These are phyloP conservation scores for Corniculantispora saksenae DNA, from an alignment of 2,329 filamentous ascomycete species.

Conservation along the genomic window DNA sequence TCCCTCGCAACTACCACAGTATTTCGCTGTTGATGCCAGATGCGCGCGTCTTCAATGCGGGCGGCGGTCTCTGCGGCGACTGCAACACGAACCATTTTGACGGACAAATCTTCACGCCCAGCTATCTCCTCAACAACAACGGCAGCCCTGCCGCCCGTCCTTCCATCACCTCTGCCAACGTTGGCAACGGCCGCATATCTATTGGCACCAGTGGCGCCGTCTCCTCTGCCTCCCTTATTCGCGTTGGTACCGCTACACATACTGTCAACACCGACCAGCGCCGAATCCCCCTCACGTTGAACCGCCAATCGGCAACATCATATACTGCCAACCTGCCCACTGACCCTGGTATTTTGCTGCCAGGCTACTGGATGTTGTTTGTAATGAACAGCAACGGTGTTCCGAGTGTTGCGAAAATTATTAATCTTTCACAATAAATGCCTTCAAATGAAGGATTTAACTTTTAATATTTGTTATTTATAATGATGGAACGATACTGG, in stretches of 20 bases:
- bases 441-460: too few species aligned
- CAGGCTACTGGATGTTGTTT: slow-evolving; percentile 58
- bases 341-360: slow-evolving; percentile 51
- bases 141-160: slow-evolving; percentile 44
- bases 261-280: slow-evolving; percentile 60
- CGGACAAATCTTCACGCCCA: slow-evolving; percentile 56
- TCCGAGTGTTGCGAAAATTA: slow-evolving; percentile 38
- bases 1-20: slow-evolving; percentile 52
- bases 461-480: not conserved
- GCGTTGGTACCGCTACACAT: slow-evolving; percentile 53
- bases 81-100: slow-evolving; percentile 53
- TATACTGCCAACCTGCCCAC: slow-evolving; percentile 45
- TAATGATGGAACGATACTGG: not conserved
- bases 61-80: slow-evolving; percentile 54
- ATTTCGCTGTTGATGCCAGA: slow-evolving; percentile 51
- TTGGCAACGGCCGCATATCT: slow-evolving; percentile 31
- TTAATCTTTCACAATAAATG: slow-evolving; percentile 1
- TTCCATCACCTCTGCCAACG: slow-evolving; percentile 36
- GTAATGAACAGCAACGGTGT: slow-evolving; percentile 46
- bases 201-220: slow-evolving; percentile 29
- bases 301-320: slow-evolving; percentile 27
- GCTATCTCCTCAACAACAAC: slow-evolving; percentile 52
- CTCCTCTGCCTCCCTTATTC: slow-evolving; percentile 41
- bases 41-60: slow-evolving; percentile 50
- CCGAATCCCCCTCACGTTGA: slow-evolving; percentile 45